These are phyloP conservation scores for Trichoderma lentiforme DNA, from an alignment of 2,329 filamentous ascomycete species.

Conservation along the genomic window DNA sequence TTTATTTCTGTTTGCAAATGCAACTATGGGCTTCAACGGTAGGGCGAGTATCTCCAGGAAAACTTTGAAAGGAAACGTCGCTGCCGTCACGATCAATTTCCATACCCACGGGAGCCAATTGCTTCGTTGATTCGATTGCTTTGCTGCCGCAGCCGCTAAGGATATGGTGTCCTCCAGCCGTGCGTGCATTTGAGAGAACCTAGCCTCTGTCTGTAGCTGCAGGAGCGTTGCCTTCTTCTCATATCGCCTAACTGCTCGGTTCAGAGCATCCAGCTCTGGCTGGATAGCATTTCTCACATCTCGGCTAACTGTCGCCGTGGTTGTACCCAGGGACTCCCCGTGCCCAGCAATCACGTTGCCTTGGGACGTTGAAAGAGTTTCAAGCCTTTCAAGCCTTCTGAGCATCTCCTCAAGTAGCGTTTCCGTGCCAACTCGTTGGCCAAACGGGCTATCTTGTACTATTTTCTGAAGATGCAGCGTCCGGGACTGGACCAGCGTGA, in stretches of 20 bases:
- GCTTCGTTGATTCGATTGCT: slow-evolving; percentile 40
- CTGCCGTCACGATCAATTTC: slow-evolving; percentile 34
- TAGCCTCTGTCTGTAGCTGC: slow-evolving; percentile 70
- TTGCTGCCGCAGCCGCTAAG: slow-evolving; percentile 72
- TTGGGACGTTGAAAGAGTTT: slow-evolving; percentile 45
- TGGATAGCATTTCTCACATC: slow-evolving; percentile 66
- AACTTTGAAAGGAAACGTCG: slow-evolving; percentile 43
- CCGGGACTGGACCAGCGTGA: slow-evolving; percentile 73
- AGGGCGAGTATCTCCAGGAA: slow-evolving; percentile 40
- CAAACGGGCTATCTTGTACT: slow-evolving; percentile 54
- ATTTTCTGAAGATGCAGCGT: slow-evolving; percentile 79
- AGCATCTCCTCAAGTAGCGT: slow-evolving; percentile 55
- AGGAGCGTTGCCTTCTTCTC: slow-evolving; percentile 82
- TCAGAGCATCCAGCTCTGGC: slow-evolving; percentile 82
- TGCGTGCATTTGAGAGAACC: slow-evolving; percentile 67
- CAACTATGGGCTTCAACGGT: slow-evolving; percentile 35
- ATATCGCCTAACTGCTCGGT: slow-evolving; percentile 82
- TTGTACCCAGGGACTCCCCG: slow-evolving; percentile 32
- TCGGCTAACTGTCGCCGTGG: slow-evolving; percentile 42
- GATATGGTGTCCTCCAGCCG: slow-evolving; percentile 74
- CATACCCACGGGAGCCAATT: slow-evolving; percentile 38
- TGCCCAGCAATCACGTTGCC: slow-evolving; percentile 25
- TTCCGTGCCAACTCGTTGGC: slow-evolving; percentile 29
- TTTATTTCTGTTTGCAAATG: slow-evolving; percentile 16
- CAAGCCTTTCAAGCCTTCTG: slow-evolving; percentile 66